Evolutionary conservation across 495 filamentous ascomycete genomes (phyloP).

Genomic region (Penicillium paradoxum): DNA sequence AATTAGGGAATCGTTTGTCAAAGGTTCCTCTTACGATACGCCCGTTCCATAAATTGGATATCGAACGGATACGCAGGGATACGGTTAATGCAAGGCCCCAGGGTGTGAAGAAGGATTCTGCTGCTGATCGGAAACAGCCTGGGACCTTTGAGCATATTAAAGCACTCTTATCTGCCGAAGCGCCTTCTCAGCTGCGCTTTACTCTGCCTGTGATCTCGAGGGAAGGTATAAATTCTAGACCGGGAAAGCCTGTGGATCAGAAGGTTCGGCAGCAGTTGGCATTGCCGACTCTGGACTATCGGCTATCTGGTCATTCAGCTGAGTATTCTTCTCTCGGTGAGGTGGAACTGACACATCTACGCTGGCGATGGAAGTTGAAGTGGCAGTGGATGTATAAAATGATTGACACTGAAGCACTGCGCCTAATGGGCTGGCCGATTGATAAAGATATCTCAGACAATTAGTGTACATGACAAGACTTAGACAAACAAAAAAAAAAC

Average conservation of each 20-base stretch:
- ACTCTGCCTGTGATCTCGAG: constrained; percentile 36
- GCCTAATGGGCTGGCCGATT: constrained; percentile 31
- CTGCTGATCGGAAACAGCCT: background rate
- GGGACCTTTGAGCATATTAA: constrained; percentile 7
- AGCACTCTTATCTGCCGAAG: constrained; percentile 15
- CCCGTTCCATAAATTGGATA: constrained; percentile 47
- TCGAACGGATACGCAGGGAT: constrained; percentile 24
- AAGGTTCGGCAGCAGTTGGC: constrained; percentile 20
- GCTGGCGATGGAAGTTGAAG: constrained; percentile 17
- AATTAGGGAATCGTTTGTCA: background rate
- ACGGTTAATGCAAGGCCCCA: background rate
- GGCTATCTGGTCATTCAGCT: constrained; percentile 6
- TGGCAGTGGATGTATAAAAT: constrained; percentile 47
- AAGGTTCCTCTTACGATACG: constrained; percentile 36
- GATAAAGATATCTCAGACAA: constrained; percentile 12
- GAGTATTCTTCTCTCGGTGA: background rate
- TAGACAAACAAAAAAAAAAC: constrained; percentile 19
- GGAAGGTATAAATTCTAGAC: background rate
- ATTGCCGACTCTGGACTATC: constrained; percentile 29
- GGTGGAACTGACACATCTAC: constrained; percentile 10
- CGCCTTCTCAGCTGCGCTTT: constrained; percentile 31
- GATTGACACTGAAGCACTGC: constrained; percentile 33
- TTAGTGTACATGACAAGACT: constrained; percentile 28
- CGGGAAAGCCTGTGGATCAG: background rate
- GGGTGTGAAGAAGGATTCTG: background rate